These are phyloP conservation scores for Xylaria intraflava DNA, from an alignment of 495 filamentous ascomycete species.

Conservation along the genomic window DNA sequence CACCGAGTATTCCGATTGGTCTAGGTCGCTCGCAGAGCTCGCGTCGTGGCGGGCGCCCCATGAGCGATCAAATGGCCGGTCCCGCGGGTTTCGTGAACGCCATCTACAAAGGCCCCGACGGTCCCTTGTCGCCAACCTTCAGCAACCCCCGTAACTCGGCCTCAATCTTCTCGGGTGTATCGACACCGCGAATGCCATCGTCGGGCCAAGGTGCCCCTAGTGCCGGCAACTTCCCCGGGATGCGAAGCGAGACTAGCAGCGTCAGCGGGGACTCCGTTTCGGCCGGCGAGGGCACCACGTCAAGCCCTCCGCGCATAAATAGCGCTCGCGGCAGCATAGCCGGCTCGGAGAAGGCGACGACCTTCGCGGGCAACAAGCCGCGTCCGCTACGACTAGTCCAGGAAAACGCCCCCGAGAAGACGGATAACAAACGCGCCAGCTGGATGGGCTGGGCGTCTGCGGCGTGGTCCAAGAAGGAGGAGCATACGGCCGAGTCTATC, in stretches of 20 bases:
- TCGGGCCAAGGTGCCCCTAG: constrained; percentile 37
- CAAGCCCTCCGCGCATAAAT: constrained; percentile 46
- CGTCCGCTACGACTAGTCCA: constrained; percentile 83
- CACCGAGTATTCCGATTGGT: constrained; percentile 67
- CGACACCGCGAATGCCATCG: constrained; percentile 20
- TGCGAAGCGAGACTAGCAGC: constrained; percentile 54
- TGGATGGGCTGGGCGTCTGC: constrained; percentile 51
- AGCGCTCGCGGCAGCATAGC: constrained; percentile 51
- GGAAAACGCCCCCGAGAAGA: constrained; percentile 40
- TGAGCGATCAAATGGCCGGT: constrained; percentile 64
- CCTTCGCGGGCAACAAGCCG: constrained; percentile 64
- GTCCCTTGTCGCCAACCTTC: constrained; percentile 51
- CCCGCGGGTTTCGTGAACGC: constrained; percentile 70
- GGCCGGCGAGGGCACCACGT: constrained; percentile 48
- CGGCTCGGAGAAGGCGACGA: constrained; percentile 55
- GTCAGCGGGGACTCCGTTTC: constrained; percentile 53
- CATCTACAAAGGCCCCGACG: constrained; percentile 63
- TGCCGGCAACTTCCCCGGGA: constrained; percentile 49
- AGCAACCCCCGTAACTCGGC: constrained; percentile 42
- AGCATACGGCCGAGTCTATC: constrained; percentile 19
- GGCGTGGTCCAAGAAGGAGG: constrained; percentile 38
- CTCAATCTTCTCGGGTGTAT: constrained; percentile 33
- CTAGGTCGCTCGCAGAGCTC: constrained; percentile 60
- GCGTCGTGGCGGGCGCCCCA: constrained; percentile 47
- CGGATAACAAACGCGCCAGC: constrained; percentile 44